Base-by-base conservation (phyloP, 2,329 filamentous ascomycete genomes). In the Fusarium tjaetaba region DNA sequence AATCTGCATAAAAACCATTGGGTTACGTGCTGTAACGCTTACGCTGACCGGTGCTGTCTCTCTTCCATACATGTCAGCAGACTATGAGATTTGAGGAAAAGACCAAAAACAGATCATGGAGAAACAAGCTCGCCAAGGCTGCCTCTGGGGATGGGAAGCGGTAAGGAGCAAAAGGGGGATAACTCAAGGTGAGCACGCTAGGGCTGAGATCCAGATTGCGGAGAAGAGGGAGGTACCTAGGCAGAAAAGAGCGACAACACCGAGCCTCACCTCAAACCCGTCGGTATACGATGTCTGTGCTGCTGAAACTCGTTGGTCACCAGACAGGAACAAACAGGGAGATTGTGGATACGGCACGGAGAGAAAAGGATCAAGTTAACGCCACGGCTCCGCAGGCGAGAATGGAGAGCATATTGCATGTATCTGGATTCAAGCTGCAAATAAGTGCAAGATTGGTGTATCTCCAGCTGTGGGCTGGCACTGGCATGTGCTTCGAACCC, bases 201-300 rank as follows among this genome's bases (percentile, higher is more conserved):
- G 67, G 66, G 70, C 66, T 73, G 58, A 73, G 58, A 61, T 73
- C 38, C 58, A 68, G 60, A 68, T 71, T 73, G 71, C 51, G 71
- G 71, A 73, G 70, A 70, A 22, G 41, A 24, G 42, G 22, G 42
- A 45, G 34, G 39, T 67, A 22, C 45, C 20, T 48, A 32, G 65
- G 56, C 36, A 60, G 49, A 46, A 53, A 52, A 61, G 61, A 73
- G 39, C 16, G 61, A 60, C 57, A 61, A 38, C 55, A 60, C 51
- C 51, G 42, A 70, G 65, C 65, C 55, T 72, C 59, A 61, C 69
- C 59, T 60, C 65, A 72, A 55, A 20, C 20, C 32, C 38, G 56
- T 65, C 60, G 63, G 70, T 64, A 57, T 70, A 45, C 42, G 53
- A 49, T 53, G 68, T 74, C 68, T 61, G 56, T 74, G 71, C 71